Evolutionary conservation across 306 rosid genomes (phyloP).

Genomic region (Cercis canadensis): DNA sequence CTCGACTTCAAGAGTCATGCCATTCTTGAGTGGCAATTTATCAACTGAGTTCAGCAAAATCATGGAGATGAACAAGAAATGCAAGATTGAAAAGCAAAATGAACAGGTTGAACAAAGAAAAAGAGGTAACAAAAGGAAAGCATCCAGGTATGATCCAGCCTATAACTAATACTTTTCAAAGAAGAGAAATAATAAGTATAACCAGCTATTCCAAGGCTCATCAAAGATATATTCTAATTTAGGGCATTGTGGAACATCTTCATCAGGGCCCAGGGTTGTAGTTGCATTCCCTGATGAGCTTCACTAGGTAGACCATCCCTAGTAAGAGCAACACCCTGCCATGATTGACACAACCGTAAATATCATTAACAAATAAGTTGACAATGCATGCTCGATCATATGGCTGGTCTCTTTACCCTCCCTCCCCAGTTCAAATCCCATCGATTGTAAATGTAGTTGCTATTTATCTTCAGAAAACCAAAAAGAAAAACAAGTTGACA

Average conservation of each 20-base stretch:
- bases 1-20: too few species aligned
- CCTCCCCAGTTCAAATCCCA: too few species aligned
- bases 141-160: background rate
- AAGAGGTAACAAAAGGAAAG: background rate
- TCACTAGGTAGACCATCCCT: conserved; percentile 59
- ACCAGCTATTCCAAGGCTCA: conserved; percentile 83
- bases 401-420: too few species aligned
- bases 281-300: conserved; percentile 59
- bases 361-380: conserved; percentile 39
- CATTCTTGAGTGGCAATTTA: too few species aligned
- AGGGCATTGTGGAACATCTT: conserved; percentile 77
- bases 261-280: conserved; percentile 93
- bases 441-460: too few species aligned
- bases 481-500: background rate
- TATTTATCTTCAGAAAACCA: too few species aligned
- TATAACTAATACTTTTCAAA: background rate
- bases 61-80: too few species aligned
- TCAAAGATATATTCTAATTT: conserved; percentile 86
- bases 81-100: too few species aligned
- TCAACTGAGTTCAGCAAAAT: too few species aligned
- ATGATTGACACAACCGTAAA: conserved; percentile 43
- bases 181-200: conserved; percentile 44
- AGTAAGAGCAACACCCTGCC: conserved; percentile 75
- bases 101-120: background rate
- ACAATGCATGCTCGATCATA: conserved; percentile 26